Percentiles rank a stretch among this genome's conserved stretches.
These are phyloP conservation scores for Blastocystis hominis DNA, from an alignment of 352 stramenopile species.

Conservation along the genomic window DNA sequence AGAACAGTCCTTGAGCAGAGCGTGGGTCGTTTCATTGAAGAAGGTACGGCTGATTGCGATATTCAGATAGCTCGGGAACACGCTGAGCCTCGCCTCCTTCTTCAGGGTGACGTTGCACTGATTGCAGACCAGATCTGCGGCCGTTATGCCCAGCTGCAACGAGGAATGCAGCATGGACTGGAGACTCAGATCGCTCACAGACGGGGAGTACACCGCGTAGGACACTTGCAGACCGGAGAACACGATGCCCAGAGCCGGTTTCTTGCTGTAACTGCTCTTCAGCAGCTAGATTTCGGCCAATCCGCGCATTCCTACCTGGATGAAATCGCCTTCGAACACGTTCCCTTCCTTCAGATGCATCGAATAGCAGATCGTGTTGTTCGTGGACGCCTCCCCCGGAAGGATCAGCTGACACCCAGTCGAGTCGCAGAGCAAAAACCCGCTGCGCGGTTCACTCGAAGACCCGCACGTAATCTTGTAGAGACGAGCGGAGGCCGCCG, in stretches of 20 bases:
- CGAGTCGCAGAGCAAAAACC: too few relatives aligned
- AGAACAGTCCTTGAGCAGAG: constrained; percentile 7
- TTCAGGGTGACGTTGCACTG: neutral
- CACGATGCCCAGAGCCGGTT: neutral
- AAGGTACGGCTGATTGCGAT: constrained; percentile 15
- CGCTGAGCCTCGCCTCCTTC: neutral
- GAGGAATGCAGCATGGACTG: neutral
- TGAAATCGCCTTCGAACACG: too few relatives aligned
- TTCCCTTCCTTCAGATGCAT: too few relatives aligned
- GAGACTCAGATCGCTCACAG: neutral
- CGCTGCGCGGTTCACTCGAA: too few relatives aligned
- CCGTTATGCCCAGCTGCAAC: neutral
- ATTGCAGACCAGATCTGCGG: neutral
- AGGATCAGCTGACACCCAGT: too few relatives aligned
- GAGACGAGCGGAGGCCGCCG: too few relatives aligned
- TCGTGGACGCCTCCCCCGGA: too few relatives aligned
- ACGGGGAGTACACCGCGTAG: neutral
- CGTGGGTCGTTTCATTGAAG: neutral
- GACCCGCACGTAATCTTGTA: too few relatives aligned
- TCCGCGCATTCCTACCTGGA: too few relatives aligned
- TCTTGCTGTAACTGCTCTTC: neutral
- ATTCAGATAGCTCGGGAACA: neutral
- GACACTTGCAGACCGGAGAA: neutral
- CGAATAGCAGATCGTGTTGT: too few relatives aligned
- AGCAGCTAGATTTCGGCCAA: too few relatives aligned